These are phyloP conservation scores for Adansonia rubrostipa DNA, from an alignment of 441 rosid species.

Conservation along the genomic window DNA sequence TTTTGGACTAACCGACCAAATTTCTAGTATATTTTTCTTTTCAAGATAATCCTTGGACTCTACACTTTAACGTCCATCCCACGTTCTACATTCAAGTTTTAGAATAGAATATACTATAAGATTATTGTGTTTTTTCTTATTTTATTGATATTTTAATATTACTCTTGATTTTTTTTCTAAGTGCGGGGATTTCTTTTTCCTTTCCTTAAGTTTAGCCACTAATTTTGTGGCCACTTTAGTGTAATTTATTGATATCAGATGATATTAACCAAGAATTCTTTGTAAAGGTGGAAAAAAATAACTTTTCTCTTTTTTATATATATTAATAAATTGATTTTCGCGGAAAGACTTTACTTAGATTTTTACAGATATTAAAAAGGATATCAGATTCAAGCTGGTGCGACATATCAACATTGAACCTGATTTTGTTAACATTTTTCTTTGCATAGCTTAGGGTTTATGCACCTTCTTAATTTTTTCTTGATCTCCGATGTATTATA, in stretches of 20 bases:
- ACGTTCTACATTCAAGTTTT: not conserved
- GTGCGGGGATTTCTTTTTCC: not conserved
- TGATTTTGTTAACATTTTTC: too few relatives aligned
- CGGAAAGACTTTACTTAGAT: too few relatives aligned
- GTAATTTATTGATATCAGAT: not conserved
- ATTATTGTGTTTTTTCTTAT: not conserved
- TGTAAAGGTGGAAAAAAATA: not conserved
- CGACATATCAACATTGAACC: too few relatives aligned
- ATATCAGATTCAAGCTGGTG: too few relatives aligned
- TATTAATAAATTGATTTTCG: too few relatives aligned
- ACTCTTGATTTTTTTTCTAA: not conserved
- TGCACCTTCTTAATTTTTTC: too few relatives aligned
- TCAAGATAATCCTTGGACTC: not conserved
- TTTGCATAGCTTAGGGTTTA: too few relatives aligned
- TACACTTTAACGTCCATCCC: not conserved
- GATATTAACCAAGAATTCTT: not conserved
- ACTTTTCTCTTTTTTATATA: not conserved
- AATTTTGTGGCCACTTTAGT: not conserved
- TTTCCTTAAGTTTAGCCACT: not conserved
- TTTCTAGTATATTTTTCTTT: not conserved
- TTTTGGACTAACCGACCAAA: not conserved
- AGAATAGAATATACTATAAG: not conserved
- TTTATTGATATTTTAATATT: not conserved
- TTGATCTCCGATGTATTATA: too few relatives aligned
- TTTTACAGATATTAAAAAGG: too few relatives aligned